Evolutionary conservation across 2,329 filamentous ascomycete genomes (phyloP), one percentile per base, ranked within the genome.

Genomic region (Penicillium glabrum): DNA sequence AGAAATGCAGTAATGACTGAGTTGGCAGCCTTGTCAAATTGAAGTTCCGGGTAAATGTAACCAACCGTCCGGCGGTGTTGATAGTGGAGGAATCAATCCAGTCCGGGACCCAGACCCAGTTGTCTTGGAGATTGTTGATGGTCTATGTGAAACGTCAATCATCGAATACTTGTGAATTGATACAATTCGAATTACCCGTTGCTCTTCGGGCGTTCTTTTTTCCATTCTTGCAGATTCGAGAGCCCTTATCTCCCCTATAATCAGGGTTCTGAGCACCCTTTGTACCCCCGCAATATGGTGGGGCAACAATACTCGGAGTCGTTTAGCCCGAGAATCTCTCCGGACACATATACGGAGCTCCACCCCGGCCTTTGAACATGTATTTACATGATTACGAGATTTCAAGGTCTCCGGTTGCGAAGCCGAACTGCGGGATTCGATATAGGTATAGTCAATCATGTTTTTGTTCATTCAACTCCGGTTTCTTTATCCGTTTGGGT

Each of bases 81-180:
- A 31, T 31, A 4, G 47, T 29, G 7, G 69, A 68, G 16, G 63
- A 66, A 53, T 76, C 74, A 27, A 67, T 54, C 73, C 75, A 77
- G 35, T 64, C 55, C 1, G 71, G 67, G 1, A 63, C 43, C 75
- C 75, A 78, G 37, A 77, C 61, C 75, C 75, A 78, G 52, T 72
- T 77, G 19, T 68, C 67, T 53, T 73, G 73, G 41, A 77, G 73
- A 10, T 57, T 55, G 49, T 72, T 66, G 51, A 72, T 67, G 16
- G 53, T 69, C 70, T 75, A 48, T 31, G 5, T 4, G 21, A 27
- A 29, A 16, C 8, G n/a, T 31, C 10, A 46, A 19, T 1, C 10
- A 13, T 8, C 3, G 27, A 14, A 19, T 19, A 19, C n/a, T 19
- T n/a, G 5, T 27, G 16, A 29, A 13, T 8, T 21, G 8, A 21